These are phyloP conservation scores for Glebionis coronaria DNA, from an alignment of 129 eudicot species.

Conservation along the genomic window DNA sequence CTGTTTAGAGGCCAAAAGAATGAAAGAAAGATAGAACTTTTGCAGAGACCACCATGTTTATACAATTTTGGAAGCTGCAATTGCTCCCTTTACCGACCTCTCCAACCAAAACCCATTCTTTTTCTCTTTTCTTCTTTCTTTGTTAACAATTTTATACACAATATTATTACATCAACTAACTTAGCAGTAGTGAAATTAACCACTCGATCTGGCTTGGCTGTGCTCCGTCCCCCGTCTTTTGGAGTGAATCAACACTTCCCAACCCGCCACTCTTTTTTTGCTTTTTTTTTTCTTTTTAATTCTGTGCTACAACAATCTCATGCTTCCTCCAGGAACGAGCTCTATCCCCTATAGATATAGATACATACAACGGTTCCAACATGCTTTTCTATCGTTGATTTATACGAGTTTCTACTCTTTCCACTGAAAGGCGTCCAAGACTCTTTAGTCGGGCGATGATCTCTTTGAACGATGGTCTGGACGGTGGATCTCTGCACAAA, in stretches of 20 bases:
- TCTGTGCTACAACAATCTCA: background rate
- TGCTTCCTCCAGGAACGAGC: constrained; percentile 17
- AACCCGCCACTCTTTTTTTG: constrained; percentile 39
- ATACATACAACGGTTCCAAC: constrained; percentile 16
- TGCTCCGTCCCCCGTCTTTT: constrained; percentile 51
- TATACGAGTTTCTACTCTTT: constrained; percentile 30
- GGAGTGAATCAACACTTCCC: constrained; percentile 74
- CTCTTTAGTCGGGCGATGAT: constrained; percentile 72
- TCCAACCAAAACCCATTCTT: background rate
- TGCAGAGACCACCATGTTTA: constrained; percentile 27
- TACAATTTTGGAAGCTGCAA: constrained; percentile 36
- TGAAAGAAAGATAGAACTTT: constrained; percentile 15
- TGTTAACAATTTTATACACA: constrained; percentile 32
- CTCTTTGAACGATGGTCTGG: constrained; percentile 79
- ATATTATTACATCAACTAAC: constrained; percentile 23
- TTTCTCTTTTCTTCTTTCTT: constrained; percentile 17
- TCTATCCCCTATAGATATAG: constrained; percentile 20
- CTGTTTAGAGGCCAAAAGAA: constrained; percentile 16
- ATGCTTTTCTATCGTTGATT: constrained; percentile 17
- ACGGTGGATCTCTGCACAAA: constrained; percentile 34
- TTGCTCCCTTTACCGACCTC: constrained; percentile 1
- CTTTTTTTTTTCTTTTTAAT: background rate
- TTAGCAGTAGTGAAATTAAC: constrained; percentile 9
- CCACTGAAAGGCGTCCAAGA: constrained; percentile 49
- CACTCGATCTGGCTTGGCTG: constrained; percentile 53